Percentiles rank a stretch among this genome's conserved stretches.
phyloP scores from a whole-genome alignment of 1,284 basidiomycete species.

The Apiotrichum akiyoshidainum region DNA sequence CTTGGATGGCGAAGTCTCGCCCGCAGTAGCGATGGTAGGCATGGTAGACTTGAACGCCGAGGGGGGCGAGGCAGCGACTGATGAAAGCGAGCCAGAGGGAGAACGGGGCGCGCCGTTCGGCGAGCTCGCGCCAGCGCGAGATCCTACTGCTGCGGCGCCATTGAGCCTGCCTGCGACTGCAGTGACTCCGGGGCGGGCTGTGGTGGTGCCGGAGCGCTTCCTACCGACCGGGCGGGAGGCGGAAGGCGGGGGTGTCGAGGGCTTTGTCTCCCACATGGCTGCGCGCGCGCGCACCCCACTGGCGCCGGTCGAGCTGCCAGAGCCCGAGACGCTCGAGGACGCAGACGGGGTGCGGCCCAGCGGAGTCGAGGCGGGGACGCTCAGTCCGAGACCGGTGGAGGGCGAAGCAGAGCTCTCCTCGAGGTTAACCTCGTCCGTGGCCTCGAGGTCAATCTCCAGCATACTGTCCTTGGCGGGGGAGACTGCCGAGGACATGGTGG shows the following conservation, averaged over 20 bases:
- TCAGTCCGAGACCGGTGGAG: neutral
- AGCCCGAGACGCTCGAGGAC: neutral
- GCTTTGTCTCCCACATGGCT: slow-evolving; percentile 21
- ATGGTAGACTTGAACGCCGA: neutral
- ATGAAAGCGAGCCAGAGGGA: neutral
- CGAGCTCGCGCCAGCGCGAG: neutral
- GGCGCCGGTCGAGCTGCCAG: neutral
- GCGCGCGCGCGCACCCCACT: slow-evolving; percentile 20
- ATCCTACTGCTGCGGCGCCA: neutral
- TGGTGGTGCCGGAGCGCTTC: slow-evolving; percentile 1
- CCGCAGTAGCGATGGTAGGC: neutral
- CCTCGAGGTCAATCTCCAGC: neutral
- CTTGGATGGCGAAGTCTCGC: neutral
- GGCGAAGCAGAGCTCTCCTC: neutral
- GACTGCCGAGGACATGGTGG: too few relatives aligned
- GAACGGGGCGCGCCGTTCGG: neutral
- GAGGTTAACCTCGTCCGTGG: neutral
- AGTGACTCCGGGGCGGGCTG: neutral
- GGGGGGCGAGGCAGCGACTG: neutral
- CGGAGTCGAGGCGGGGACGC: neutral
- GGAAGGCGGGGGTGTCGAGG: neutral
- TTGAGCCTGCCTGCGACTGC: neutral
- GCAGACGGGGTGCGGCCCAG: neutral
- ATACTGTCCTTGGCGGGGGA: neutral
- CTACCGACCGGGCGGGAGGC: neutral